phyloP scores from a whole-genome alignment of 2,329 filamentous ascomycete genomes.

The Pseudogymnoascus destructans region DNA sequence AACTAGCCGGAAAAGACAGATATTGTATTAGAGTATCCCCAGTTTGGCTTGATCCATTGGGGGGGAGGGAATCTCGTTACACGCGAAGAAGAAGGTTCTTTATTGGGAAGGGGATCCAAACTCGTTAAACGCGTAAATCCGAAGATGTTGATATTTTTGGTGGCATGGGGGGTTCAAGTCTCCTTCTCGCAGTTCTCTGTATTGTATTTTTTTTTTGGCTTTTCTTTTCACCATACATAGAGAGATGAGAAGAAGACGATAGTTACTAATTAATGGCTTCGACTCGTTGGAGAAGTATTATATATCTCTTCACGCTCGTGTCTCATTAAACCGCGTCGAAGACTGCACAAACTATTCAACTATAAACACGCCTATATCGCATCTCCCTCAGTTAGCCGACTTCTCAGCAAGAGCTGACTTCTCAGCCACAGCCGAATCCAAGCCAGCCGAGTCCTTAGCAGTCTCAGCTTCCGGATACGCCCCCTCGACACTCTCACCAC shows the following conservation, averaged over 20 bases:
- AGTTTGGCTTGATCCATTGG: not conserved
- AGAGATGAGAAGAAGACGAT: not conserved
- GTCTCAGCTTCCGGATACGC: not conserved
- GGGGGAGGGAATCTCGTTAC: not conserved
- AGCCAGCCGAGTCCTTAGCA: not conserved
- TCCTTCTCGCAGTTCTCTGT: not conserved
- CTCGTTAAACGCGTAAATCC: conserved; percentile 7
- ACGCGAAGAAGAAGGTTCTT: not conserved
- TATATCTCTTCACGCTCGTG: not conserved
- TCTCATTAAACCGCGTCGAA: not conserved
- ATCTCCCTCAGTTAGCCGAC: not conserved
- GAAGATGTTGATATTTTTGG: conserved; percentile 6
- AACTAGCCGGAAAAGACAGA: not conserved
- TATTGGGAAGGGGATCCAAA: not conserved
- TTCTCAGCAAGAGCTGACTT: not conserved
- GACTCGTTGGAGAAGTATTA: not conserved
- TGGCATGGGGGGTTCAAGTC: not conserved
- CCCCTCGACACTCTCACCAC: conserved; percentile 13
- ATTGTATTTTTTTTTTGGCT: not conserved
- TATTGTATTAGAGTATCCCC: not conserved
- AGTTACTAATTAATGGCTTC: conserved; percentile 2
- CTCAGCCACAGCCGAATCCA: not conserved
- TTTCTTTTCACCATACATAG: not conserved
- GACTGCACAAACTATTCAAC: not conserved
- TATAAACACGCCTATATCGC: not conserved